phyloP scores from a whole-genome alignment of 1,284 basidiomycete species.

The Naganishia sp. region DNA sequence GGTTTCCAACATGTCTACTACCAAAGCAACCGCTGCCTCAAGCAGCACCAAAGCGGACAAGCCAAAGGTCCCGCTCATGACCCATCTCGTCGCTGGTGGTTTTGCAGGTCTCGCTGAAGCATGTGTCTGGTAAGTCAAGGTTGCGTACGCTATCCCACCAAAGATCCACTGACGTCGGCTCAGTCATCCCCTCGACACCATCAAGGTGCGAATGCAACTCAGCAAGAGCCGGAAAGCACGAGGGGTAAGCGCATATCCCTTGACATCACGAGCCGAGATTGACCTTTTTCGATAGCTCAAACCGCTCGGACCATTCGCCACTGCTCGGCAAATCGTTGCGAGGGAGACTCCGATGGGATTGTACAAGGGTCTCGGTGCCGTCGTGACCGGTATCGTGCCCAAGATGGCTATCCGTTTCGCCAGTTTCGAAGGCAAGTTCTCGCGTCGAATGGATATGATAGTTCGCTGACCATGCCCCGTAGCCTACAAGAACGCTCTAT shows the following conservation, averaged over 20 bases:
- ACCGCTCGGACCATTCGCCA: conserved; percentile 89
- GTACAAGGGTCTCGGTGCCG: conserved; percentile 99
- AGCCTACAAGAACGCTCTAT: conserved; percentile 68
- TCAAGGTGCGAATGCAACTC: conserved; percentile 98
- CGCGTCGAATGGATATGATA: background rate
- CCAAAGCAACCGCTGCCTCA: conserved; percentile 7
- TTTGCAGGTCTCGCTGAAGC: conserved; percentile 89
- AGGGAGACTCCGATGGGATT: conserved; percentile 93
- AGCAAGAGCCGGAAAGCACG: conserved; percentile 72
- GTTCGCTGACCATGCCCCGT: background rate
- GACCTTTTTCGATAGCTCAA: conserved; percentile 68
- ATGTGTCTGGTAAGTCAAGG: conserved; percentile 58
- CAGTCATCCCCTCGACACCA: conserved; percentile 77
- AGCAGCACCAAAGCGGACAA: conserved; percentile 33
- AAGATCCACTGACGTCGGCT: conserved; percentile 5
- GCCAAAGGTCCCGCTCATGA: conserved; percentile 66
- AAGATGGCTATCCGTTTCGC: conserved; percentile 99
- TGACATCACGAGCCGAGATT: background rate
- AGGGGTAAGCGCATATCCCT: conserved; percentile 63
- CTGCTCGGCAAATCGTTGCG: conserved; percentile 82
- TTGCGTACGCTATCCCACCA: background rate
- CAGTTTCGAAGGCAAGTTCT: conserved; percentile 73
- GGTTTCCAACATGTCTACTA: conserved; percentile 8
- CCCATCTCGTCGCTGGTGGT: conserved; percentile 88
- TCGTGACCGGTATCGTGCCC: conserved; percentile 93